Conservation (phyloP, 345 rosid genomes). For the Boechera retrofracta region DNA sequence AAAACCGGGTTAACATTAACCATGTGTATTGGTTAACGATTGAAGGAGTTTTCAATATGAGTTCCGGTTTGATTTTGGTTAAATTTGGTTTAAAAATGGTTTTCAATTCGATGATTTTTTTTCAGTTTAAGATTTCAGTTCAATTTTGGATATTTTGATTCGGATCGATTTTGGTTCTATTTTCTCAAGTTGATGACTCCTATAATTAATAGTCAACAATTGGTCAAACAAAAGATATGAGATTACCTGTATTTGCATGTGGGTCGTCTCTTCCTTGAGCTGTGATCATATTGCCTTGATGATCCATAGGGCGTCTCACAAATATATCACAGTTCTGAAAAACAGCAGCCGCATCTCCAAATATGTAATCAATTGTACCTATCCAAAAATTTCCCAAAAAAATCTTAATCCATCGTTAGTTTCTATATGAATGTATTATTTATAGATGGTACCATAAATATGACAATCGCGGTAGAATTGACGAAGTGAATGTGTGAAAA, state of each 20-base stretch:
- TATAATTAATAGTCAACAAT: neutral
- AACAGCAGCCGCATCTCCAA: conserved; percentile 66
- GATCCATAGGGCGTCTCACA: conserved; percentile 58
- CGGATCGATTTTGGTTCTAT: neutral
- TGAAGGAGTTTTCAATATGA: neutral
- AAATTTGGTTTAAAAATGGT: neutral
- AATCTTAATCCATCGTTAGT: neutral
- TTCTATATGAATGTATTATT: neutral
- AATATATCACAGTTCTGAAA: conserved; percentile 80
- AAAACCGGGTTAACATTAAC: conserved; percentile 10
- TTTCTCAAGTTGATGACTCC: neutral
- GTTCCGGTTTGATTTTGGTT: neutral
- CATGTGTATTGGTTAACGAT: neutral
- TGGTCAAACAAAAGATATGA: neutral
- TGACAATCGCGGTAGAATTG: conserved; percentile 85
- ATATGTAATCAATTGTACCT: conserved; percentile 74
- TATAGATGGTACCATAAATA: conserved; percentile 49
- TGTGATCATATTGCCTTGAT: conserved; percentile 63
- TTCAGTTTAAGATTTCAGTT: neutral
- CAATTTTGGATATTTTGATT: neutral
- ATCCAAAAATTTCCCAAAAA: neutral
- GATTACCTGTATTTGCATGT: conserved; percentile 51
- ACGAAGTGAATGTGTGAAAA: conserved; percentile 56
- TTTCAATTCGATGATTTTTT: neutral
- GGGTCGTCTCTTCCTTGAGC: conserved; percentile 71